Evolutionary conservation across 345 rosid species (phyloP), one percentile per base, ranked within the genome.

Genomic region (Populus simonii): DNA sequence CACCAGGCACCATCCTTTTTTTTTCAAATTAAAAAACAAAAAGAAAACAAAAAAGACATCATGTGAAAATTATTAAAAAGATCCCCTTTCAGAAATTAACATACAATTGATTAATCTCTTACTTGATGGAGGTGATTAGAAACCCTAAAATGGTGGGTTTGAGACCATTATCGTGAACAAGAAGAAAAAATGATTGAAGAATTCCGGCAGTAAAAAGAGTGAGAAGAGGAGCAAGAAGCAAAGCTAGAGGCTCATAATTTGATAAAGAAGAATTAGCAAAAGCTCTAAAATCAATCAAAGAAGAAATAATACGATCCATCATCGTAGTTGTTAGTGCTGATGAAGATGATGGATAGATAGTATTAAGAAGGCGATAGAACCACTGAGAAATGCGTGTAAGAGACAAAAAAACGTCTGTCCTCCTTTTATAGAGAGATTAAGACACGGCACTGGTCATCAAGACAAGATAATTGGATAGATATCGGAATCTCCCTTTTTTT

Each of bases 1-100:
- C 98, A 15, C 94, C 91, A 49, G 99, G 99, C 65, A 94, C 74
- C 91, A 87, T 74, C 91, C 99, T 92, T 74, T 29, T 11, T 11
- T 33, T 22, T 73, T 73, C 66, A 13, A 51, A 29, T 4, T 59
- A 70, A 23, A 35, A 66, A 47, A 76, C 20, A 68, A 25, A 1
- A 68, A 51, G 63, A 41, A 27, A 33, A 70, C 7, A 22, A 17
- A 15, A 18, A 51, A 0, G 13, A 29, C 70, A 74, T 13, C 11
- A 43, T 43, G 47, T 43, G 47, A 43, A 43, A 43, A 57, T 1
- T 9, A 3, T n/a, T 9, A 8, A 22, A 57, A 8, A 57, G 22
- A 57, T 22, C 11, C 29, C 11, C 63, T 57, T 57, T 38, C 36
- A 31, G 41, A 10, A 49, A 29, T 7, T 22, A 73, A 13, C 13